Evolutionary conservation across 1,284 basidiomycete genomes (phyloP), one percentile per base, ranked within the genome.

Genomic region (Puccinia sorghi): DNA sequence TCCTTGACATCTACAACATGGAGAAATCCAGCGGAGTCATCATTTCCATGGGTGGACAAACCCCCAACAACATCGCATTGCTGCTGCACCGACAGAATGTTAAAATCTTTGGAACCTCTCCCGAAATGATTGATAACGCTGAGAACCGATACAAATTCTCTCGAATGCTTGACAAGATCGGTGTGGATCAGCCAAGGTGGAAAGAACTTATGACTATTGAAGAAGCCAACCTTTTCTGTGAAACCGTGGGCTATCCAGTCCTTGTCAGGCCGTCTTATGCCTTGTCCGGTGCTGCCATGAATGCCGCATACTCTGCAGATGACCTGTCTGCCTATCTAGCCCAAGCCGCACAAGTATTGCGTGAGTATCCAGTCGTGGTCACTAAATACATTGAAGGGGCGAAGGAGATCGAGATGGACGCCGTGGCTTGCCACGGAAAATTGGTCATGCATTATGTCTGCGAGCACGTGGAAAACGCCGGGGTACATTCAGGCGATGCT

Each of bases 351-450:
- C 94, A 93, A 74, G 94, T 99, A 80, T 98, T 96, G 75, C 90
- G 94, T 79, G 96, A 98, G 73, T 92, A 98, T 84, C 96, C 97
- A 0, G 96, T 98, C 81, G 97, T 99, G 82, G 98, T 98, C 86
- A 93, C 93, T 81, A 98, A 98, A 86, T 99, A 97, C 86, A 97
- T 99, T 84, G 96, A 99, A 86, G 93, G 96, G 84, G 96, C 96
- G 63, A 98, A 99, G 88, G 97, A 99, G 86, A 99, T n/a, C n/a
- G n/a, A n/a, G n/a, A n/a, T n/a, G n/a, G n/a, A n/a, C n/a, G n/a
- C n/a, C n/a, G n/a, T n/a, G n/a, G n/a, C n/a, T n/a, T n/a, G n/a
- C n/a, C n/a, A n/a, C n/a, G n/a, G n/a, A n/a, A n/a, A n/a, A n/a
- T n/a, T n/a, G n/a, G n/a, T n/a, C n/a, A n/a, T n/a, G n/a, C n/a